Evolutionary conservation across 768 basidiomycete species (phyloP).

Genomic region (Termitomyces sp.): DNA sequence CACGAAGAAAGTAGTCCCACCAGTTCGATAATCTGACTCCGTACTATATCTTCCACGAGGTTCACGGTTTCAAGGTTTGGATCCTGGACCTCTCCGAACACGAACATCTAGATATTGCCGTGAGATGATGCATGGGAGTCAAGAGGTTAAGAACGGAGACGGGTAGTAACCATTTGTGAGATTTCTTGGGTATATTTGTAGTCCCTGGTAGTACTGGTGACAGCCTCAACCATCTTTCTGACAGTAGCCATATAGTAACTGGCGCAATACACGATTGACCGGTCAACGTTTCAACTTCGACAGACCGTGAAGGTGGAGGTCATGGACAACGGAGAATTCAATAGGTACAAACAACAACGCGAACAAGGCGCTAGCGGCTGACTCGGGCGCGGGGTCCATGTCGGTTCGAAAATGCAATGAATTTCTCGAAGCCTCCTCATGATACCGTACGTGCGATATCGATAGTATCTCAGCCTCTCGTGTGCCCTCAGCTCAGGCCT

Average conservation of each 20-base stretch:
- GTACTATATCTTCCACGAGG: constrained; percentile 93
- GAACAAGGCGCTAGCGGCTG: no score
- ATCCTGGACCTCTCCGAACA: constrained; percentile 94
- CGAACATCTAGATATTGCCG: constrained; percentile 72
- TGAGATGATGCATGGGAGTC: background rate
- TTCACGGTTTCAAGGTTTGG: constrained; percentile 85
- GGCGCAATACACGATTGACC: background rate
- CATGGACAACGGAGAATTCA: background rate
- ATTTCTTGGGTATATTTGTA: constrained; percentile 94
- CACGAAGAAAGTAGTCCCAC: constrained; percentile 38
- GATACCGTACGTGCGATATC: no score
- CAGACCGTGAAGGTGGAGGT: background rate
- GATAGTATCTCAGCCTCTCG: no score
- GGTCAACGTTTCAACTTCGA: background rate
- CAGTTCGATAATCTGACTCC: constrained; percentile 87
- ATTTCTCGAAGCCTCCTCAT: no score
- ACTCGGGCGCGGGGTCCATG: no score
- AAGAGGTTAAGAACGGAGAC: background rate
- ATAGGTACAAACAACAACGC: background rate
- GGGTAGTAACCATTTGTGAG: constrained; percentile 76
- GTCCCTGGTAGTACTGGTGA: constrained; percentile 38
- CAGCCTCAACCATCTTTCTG: constrained; percentile 15
- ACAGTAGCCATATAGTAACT: constrained; percentile 14
- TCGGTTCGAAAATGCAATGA: no score
- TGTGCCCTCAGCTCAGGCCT: no score